Evolutionary conservation across 2,329 filamentous ascomycete genomes (phyloP).

Genomic region (Stylonectria norvegica): DNA sequence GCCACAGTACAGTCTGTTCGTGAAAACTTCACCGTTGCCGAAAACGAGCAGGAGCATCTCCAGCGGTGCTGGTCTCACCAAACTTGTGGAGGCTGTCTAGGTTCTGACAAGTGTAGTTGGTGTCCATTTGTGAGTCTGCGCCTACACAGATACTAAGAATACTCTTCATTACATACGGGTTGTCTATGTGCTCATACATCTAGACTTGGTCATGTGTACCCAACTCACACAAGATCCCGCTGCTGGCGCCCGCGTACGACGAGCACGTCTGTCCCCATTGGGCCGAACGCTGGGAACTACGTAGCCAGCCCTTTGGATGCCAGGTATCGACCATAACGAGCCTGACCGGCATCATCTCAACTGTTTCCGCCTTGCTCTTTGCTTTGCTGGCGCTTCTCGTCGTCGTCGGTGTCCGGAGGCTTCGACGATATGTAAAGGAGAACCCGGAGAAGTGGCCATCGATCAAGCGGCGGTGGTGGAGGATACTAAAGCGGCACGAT

Average conservation of each 20-base stretch:
- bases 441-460: slow-evolving; percentile 17
- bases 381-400: slow-evolving; percentile 23
- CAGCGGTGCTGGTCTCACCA: slow-evolving; percentile 50
- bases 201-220: slow-evolving; percentile 55
- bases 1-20: slow-evolving; percentile 15
- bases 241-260: slow-evolving; percentile 50
- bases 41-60: slow-evolving; percentile 38
- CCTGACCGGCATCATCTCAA: slow-evolving; percentile 26
- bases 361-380: slow-evolving; percentile 28
- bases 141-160: neutral
- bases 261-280: slow-evolving; percentile 50
- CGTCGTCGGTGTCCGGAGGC: slow-evolving; percentile 18
- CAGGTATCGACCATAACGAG: slow-evolving; percentile 34
- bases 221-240: slow-evolving; percentile 42
- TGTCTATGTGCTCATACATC: slow-evolving; percentile 7
- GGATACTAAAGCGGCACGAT: slow-evolving; percentile 10
- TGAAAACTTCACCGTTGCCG: slow-evolving; percentile 31
- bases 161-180: neutral
- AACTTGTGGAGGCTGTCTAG: slow-evolving; percentile 46
- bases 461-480: slow-evolving; percentile 15
- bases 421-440: slow-evolving; percentile 20
- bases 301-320: slow-evolving; percentile 36
- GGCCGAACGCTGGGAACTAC: slow-evolving; percentile 40
- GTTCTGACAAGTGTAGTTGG: slow-evolving; percentile 45
- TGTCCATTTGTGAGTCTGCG: slow-evolving; percentile 47